These are phyloP conservation scores for Podospora pseudoanserina DNA, from an alignment of 495 filamentous ascomycete genomes.

Conservation along the genomic window DNA sequence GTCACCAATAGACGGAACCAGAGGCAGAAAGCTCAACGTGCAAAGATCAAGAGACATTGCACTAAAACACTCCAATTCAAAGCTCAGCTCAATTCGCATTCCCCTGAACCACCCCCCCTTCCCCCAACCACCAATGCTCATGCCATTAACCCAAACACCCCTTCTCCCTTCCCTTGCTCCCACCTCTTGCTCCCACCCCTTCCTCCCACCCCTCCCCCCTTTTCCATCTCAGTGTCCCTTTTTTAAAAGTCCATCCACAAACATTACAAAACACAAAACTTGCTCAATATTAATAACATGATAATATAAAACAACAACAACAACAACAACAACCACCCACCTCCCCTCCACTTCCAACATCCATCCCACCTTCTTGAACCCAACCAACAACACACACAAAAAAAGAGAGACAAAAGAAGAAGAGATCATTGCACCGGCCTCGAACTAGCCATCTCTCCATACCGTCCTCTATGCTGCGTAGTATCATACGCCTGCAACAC, in stretches of 20 bases:
- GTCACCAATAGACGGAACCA: not conserved
- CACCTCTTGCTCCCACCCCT: not conserved
- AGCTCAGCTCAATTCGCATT: not conserved
- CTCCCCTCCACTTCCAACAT: not conserved
- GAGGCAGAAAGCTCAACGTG: not conserved
- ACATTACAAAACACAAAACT: slow-evolving; percentile 16
- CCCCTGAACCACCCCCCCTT: not conserved
- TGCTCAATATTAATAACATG: not conserved
- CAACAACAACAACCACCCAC: not conserved
- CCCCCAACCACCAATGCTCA: not conserved
- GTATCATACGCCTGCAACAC: slow-evolving; percentile 97
- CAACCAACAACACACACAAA: not conserved
- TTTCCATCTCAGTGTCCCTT: not conserved
- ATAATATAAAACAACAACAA: not conserved
- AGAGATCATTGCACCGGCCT: slow-evolving; percentile 27
- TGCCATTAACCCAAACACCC: not conserved
- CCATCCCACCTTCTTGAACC: no score
- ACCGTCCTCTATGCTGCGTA: slow-evolving; percentile 82
- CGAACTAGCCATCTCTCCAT: slow-evolving; percentile 91
- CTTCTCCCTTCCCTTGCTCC: not conserved
- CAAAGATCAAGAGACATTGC: not conserved
- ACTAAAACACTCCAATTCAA: not conserved
- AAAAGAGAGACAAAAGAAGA: not conserved
- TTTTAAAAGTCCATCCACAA: not conserved
- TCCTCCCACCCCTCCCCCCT: not conserved